Evolutionary conservation across 768 basidiomycete genomes (phyloP), one percentile per base, ranked within the genome.

Genomic region (Megacollybia marginata): DNA sequence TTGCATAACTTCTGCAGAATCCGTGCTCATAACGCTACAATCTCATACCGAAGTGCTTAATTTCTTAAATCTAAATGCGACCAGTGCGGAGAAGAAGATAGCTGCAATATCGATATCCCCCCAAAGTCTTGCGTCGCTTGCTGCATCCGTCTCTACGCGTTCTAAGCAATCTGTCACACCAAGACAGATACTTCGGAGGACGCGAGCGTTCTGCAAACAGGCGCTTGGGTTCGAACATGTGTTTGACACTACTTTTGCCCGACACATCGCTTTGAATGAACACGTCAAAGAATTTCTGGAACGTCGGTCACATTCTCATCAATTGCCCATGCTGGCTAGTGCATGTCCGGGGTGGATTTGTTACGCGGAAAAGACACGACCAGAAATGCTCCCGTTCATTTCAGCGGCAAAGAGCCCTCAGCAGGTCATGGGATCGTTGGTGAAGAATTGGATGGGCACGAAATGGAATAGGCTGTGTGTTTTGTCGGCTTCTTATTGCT

Each of bases 341-440:
- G 92, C 96, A 13, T 98, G 96, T 68, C 96, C 96, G 0, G 96
- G 96, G 13, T 98, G 96, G 96, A 88, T 99, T 50, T 99, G 96
- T 63, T 98, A 98, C 64, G 95, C 93, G 15, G 96, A 99, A 68
- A 99, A 99, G 72, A 85, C 95, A 1, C 95, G 96, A 59, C 75
- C 85, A 3, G 93, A 95, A 64, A 85, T 99, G 77, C 63, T 99
- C 18, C 93, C 93, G 5, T 92, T 92, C 59, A 86, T 99, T 48
- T 80, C 89, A 47, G 72, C 69, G 34, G 89, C 88, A 45, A 92
- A 95, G 72, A 95, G 92, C 61, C 88, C 93, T 23, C 94, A 97
- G 62, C 92, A 92, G 59, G 73, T 93, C 45, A 92, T 94, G 86
- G 96, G 96, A 5, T 87, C 84, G 6, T 66, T 99, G 50, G 91